Base-by-base conservation (phyloP, 345 rosid species). In the Jatropha curcas region DNA sequence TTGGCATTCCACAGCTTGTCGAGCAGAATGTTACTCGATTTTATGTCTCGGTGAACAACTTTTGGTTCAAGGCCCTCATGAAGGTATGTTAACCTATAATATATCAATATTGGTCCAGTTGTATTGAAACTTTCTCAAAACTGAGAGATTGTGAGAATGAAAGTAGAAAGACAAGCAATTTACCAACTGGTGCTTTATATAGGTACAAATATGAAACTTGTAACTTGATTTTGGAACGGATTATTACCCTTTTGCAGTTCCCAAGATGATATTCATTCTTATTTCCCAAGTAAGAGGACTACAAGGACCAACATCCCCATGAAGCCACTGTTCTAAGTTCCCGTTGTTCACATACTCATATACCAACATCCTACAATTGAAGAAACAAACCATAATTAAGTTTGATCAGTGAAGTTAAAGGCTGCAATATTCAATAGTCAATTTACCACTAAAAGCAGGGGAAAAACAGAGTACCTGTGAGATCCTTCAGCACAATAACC, bases 401-500 rank as follows among this genome's bases (percentile, higher is more conserved):
- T 39, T 39, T 39, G 10, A 1, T 6, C 43, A 39, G 10, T 41
- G 50, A 25, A 56, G 41, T 52, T 58, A 16, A n/a, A 46, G 16
- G 17, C 34, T 33, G 5, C 19, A 13, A 13, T 48, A 48, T 14
- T 17, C 2, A 17, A 13, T 19, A 16, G 5, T n/a, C n/a, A n/a
- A n/a, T n/a, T n/a, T 13, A 11, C 17, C 52, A 48, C 52, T 22
- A 16, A 31, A n/a, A 33, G 31, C 53, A 57, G n/a, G 6, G 27
- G 31, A 51, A 63, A n/a, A 63, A 35, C 27, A 55, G 60, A 51
- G 50, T 83, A 93, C 98, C 97, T 88, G 63, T 91, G 93, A 78
- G 97, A 95, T 77, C 98, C 98, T 87, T 94, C 98, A 43, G 92
- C 98, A 63, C 98, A 91, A 65, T 91, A 94, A 4, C 98, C 98